phyloP scores from a whole-genome alignment of 176 grass and related monocot genomes.

The Dactylis glomerata region DNA sequence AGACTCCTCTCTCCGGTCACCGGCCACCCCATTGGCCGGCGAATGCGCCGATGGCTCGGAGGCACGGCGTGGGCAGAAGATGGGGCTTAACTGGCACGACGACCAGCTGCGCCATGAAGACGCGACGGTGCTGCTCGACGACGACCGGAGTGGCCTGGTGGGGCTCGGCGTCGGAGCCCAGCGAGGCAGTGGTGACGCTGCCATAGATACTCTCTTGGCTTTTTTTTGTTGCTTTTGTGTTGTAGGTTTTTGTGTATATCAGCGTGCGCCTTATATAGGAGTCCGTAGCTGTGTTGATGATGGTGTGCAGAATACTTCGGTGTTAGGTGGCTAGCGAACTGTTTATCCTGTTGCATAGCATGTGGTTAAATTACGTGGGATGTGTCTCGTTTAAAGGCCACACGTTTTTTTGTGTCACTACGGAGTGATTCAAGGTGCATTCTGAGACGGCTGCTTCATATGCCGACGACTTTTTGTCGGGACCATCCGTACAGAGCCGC shows the following conservation, averaged over 20 bases:
- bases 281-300: background rate
- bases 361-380: too few species aligned
- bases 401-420: too few species aligned
- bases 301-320: background rate
- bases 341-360: background rate
- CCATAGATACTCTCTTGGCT: constrained; percentile 9
- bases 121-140: background rate
- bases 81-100: background rate
- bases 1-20: background rate
- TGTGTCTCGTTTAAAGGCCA: too few species aligned
- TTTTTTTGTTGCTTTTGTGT: background rate
- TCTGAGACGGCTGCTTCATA: too few species aligned
- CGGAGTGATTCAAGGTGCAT: too few species aligned
- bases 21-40: background rate
- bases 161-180: constrained; percentile 49
- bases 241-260: background rate
- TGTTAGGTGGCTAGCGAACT: background rate
- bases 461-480: too few species aligned
- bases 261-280: background rate
- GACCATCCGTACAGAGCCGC: too few species aligned
- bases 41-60: background rate
- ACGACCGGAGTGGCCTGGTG: constrained; percentile 8
- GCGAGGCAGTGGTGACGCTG: constrained; percentile 27
- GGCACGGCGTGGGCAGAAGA: background rate
- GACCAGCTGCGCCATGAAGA: background rate